Evolutionary conservation across 352 stramenopile species (phyloP), one percentile per base, ranked within the genome.

Genomic region (Phytophthora idaei): DNA sequence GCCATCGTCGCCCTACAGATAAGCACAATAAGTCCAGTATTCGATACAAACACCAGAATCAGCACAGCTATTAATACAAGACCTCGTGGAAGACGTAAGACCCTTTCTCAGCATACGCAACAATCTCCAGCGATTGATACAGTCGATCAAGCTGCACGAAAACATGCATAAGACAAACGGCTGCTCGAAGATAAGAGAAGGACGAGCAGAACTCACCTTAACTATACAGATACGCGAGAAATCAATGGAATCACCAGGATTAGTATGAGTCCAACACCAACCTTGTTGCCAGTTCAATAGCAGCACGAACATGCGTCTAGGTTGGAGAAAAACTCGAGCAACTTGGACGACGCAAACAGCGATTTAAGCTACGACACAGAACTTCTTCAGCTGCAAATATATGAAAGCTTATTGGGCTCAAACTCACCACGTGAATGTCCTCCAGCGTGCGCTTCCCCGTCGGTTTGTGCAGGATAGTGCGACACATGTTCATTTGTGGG

Each of bases 301-400:
- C 8, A 12, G 29, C 14, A 84, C 81, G 44, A 61, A 93, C 83
- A 90, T 42, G 81, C 78, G 53, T 94, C 87, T 21, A 94, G 67
- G 51, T 92, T 90, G 48, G 83, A 78, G 65, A 92, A 94, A 64
- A 93, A 92, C 41, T 91, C 76, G 60, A 92, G 83, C 31, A 94
- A 67, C 47, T 90, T 91, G 49, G 87, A 90, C 46, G 79, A 79
- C 10, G 64, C 73, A 27, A 94, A 80, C 31, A 93, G 70, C 31
- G 85, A 83, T 61, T 94, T 94, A 29, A 94, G 80, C 86, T 93
- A 27, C 10, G n/a, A 21, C 4, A 42, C 39, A 42, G 5, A 44
- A 15, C 5, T 21, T 2, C 17, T 12, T 57, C 7, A 54, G 37
- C 34, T 45, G 27, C n/a, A 4, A n/a, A 41, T n/a, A 15, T 2